Evolutionary conservation across 2,329 filamentous ascomycete genomes (phyloP).

Genomic region (Rhinocladiella similis): DNA sequence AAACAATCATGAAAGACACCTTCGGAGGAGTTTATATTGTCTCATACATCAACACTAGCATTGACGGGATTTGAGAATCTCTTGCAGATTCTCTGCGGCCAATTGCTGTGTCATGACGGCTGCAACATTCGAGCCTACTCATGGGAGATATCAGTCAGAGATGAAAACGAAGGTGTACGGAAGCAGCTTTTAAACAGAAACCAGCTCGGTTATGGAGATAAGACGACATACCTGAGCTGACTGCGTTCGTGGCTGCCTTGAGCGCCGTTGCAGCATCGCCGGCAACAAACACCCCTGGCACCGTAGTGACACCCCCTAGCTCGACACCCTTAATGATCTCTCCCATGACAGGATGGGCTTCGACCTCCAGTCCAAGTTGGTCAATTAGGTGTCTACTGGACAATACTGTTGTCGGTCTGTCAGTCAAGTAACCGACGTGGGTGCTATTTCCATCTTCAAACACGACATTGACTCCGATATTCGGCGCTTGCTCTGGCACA

Average conservation of each 20-base stretch:
- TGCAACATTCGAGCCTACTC: neutral
- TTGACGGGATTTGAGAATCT: neutral
- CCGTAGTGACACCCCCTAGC: neutral
- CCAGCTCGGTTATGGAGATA: too few relatives aligned
- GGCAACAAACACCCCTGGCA: neutral
- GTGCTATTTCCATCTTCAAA: neutral
- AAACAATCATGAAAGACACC: too few relatives aligned
- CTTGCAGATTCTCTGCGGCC: neutral
- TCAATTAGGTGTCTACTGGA: neutral
- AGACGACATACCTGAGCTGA: neutral
- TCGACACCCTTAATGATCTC: conserved; percentile 4
- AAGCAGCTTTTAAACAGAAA: neutral
- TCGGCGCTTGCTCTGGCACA: neutral
- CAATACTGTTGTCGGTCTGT: neutral
- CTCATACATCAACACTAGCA: too few relatives aligned
- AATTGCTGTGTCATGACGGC: neutral
- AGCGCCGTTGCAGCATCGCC: conserved; percentile 1
- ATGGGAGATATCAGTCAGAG: neutral
- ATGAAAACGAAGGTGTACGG: neutral
- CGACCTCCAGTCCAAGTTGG: conserved; percentile 2
- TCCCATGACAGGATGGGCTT: neutral
- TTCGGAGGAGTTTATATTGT: too few relatives aligned
- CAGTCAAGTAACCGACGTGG: neutral
- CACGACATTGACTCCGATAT: neutral
- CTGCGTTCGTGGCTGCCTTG: neutral